Conservation (phyloP, 2,329 filamentous ascomycete species). For the Verticillium dahliae region DNA sequence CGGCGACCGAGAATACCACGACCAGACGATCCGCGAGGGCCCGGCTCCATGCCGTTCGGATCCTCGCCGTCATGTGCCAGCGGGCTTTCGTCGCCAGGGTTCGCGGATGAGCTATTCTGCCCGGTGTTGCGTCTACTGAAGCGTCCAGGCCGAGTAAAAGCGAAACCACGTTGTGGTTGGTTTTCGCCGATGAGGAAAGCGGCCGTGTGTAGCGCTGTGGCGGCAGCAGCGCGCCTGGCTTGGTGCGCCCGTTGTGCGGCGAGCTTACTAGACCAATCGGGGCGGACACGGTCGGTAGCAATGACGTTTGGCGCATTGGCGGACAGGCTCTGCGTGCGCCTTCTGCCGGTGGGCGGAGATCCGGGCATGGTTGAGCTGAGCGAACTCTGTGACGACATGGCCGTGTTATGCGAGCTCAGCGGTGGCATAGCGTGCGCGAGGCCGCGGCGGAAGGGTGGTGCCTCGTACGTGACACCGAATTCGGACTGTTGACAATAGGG, state of each 20-base stretch:
- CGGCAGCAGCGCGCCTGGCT: constrained; percentile 80
- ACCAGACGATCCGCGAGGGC: constrained; percentile 21
- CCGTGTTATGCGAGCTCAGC: constrained; percentile 50
- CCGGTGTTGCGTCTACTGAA: constrained; percentile 51
- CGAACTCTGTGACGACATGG: constrained; percentile 83
- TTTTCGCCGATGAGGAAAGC: constrained; percentile 78
- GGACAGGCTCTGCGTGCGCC: constrained; percentile 59
- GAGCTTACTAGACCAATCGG: constrained; percentile 91
- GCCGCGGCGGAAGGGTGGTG: constrained; percentile 82
- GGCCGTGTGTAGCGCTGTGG: constrained; percentile 88
- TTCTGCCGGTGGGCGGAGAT: constrained; percentile 26
- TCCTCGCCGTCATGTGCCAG: constrained; percentile 17
- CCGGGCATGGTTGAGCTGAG: constrained; percentile 54
- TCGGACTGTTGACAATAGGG: constrained; percentile 94
- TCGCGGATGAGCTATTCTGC: constrained; percentile 20
- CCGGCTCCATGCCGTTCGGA: constrained; percentile 24
- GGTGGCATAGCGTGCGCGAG: constrained; percentile 57
- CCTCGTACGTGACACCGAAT: constrained; percentile 91
- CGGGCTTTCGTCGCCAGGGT: constrained; percentile 21
- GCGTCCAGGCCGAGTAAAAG: constrained; percentile 31
- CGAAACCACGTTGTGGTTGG: constrained; percentile 45
- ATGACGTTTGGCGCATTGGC: constrained; percentile 80
- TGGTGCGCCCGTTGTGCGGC: constrained; percentile 78
- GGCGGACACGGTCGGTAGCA: constrained; percentile 85
- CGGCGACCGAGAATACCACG: constrained; percentile 24